These are phyloP conservation scores for Fusarium xylarioides DNA, from an alignment of 2,329 filamentous ascomycete genomes.

Conservation along the genomic window DNA sequence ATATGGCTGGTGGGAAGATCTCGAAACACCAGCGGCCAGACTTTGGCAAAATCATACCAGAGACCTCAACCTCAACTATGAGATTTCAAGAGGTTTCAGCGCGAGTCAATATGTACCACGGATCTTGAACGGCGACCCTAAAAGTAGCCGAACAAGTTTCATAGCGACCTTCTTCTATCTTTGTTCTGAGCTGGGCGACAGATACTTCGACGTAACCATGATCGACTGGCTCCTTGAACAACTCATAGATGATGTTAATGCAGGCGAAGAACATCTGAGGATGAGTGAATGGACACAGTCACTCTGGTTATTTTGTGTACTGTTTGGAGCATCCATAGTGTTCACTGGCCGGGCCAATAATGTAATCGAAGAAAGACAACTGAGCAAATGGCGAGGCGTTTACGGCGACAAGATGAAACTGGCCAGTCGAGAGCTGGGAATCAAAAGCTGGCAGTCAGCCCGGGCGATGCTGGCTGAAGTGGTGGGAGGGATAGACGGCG, in stretches of 20 bases:
- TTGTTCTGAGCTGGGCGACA: conserved; percentile 55
- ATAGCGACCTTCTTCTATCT: conserved; percentile 59
- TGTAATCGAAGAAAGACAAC: conserved; percentile 49
- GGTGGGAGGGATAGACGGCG: conserved; percentile 52
- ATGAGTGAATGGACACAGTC: conserved; percentile 54
- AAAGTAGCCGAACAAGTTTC: conserved; percentile 55
- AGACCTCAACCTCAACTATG: conserved; percentile 49
- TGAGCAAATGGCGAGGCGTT: conserved; percentile 49
- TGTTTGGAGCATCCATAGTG: conserved; percentile 56
- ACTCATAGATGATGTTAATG: conserved; percentile 54
- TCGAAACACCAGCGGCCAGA: conserved; percentile 48
- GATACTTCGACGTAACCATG: conserved; percentile 53
- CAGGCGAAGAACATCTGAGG: conserved; percentile 52
- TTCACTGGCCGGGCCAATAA: conserved; percentile 50
- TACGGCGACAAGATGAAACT: conserved; percentile 54
- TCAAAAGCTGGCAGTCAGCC: conserved; percentile 52
- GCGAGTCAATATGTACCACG: conserved; percentile 46
- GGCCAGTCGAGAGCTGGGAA: conserved; percentile 50
- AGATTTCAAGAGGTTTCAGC: conserved; percentile 48
- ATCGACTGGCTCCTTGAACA: conserved; percentile 58
- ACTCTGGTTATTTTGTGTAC: conserved; percentile 57
- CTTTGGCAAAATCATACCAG: conserved; percentile 50
- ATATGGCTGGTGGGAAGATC: conserved; percentile 51
- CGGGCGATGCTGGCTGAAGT: conserved; percentile 50
- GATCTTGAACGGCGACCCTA: conserved; percentile 49